Percentiles rank a stretch among this genome's conserved stretches.
phyloP scores from a whole-genome alignment of 805 yeast species.

The Hanseniaspora clermontiae region DNA sequence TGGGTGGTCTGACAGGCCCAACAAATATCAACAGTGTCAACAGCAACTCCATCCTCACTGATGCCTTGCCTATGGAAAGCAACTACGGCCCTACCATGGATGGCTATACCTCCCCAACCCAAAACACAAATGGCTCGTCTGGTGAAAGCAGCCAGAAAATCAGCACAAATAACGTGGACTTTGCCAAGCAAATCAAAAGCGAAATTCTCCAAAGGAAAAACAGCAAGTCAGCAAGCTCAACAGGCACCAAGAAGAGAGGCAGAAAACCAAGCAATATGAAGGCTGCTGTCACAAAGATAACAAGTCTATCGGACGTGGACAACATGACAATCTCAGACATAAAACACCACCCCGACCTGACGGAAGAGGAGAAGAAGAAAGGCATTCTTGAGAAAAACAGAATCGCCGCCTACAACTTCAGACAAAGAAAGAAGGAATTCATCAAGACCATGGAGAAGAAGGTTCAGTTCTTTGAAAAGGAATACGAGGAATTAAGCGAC shows the following conservation, averaged over 20 bases:
- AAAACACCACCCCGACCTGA: constrained; percentile 28
- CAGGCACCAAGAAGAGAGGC: constrained; percentile 6
- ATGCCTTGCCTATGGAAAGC: neutral
- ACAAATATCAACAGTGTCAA: neutral
- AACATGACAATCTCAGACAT: constrained; percentile 7
- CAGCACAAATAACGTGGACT: neutral
- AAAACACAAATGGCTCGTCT: neutral
- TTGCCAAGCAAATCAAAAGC: constrained; percentile 1
- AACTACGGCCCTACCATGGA: neutral
- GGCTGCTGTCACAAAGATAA: neutral
- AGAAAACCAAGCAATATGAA: constrained; percentile 10
- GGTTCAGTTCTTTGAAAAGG: constrained; percentile 52
- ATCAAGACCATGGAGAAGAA: constrained; percentile 73
- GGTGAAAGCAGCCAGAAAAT: neutral
- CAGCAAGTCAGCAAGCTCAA: neutral
- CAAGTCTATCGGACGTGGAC: neutral
- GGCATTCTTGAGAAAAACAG: constrained; percentile 80
- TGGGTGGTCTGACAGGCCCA: neutral
- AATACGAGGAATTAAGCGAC: constrained; percentile 49
- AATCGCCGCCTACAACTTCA: constrained; percentile 88
- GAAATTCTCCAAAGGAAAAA: neutral
- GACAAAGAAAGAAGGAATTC: constrained; percentile 86
- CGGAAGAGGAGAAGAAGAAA: constrained; percentile 56
- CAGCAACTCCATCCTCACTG: constrained; percentile 3
- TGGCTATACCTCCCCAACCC: neutral